phyloP scores from a whole-genome alignment of 2,329 filamentous ascomycete genomes.

The Exophiala xenobiotica region DNA sequence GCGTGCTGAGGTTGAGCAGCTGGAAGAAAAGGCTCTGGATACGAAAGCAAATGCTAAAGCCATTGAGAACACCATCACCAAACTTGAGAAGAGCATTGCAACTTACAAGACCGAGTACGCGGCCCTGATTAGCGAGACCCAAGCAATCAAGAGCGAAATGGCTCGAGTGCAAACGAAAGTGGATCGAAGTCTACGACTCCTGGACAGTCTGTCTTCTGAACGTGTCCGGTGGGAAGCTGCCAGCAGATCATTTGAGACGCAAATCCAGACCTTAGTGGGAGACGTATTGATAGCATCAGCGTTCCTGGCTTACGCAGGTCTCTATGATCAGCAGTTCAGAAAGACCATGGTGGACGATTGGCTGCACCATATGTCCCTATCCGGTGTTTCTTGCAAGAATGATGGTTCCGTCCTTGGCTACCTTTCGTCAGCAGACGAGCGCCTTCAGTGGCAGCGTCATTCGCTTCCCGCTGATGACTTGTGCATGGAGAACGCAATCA shows the following conservation, averaged over 20 bases:
- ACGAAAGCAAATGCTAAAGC: constrained; percentile 92
- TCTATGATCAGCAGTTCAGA: constrained; percentile 97
- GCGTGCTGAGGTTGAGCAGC: constrained; percentile 79
- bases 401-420: constrained; percentile 96
- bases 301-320: constrained; percentile 92
- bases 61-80: constrained; percentile 80
- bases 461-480: constrained; percentile 92
- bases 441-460: constrained; percentile 92
- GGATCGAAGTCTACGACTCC: constrained; percentile 86
- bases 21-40: constrained; percentile 84
- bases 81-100: constrained; percentile 84
- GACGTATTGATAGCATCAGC: constrained; percentile 95
- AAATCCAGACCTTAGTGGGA: constrained; percentile 93
- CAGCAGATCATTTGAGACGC: constrained; percentile 96
- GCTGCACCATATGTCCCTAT: constrained; percentile 87
- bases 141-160: constrained; percentile 98
- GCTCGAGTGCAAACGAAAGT: constrained; percentile 95
- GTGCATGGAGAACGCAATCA: constrained; percentile 97
- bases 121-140: constrained; percentile 90
- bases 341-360: constrained; percentile 98
- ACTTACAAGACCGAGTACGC: constrained; percentile 97
- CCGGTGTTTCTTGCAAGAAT: constrained; percentile 89
- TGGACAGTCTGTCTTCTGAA: constrained; percentile 94
- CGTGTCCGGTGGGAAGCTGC: constrained; percentile 92
- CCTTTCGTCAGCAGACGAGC: constrained; percentile 91